Conservation (phyloP, 2,329 filamentous ascomycete genomes). For the Curvularia spicifera region DNA sequence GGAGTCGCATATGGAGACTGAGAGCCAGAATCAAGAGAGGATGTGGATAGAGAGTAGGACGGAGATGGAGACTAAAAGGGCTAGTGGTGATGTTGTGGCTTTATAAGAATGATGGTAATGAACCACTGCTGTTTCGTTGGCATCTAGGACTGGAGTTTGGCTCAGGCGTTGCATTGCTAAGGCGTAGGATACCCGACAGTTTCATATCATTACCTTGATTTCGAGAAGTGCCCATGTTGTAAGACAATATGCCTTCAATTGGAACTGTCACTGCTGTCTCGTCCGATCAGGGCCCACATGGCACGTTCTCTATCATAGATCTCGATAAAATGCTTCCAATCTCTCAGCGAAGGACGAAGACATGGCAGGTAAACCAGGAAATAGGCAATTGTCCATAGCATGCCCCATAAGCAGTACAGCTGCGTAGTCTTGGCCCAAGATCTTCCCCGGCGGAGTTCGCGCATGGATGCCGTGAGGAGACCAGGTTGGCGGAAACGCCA, state of each 20-base stretch:
- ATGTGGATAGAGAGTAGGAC: neutral
- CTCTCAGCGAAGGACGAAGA: too few species aligned
- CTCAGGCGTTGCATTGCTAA: neutral
- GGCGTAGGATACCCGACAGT: too few species aligned
- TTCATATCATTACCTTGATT: neutral
- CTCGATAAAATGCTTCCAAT: too few species aligned
- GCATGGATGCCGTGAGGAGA: neutral
- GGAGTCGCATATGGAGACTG: neutral
- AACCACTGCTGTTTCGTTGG: neutral
- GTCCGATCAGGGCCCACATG: neutral
- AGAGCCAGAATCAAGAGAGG: neutral
- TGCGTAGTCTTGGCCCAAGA: too few species aligned
- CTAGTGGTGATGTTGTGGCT: neutral
- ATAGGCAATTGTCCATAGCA: too few species aligned
- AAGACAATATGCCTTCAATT: neutral
- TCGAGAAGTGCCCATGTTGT: neutral
- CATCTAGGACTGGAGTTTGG: neutral
- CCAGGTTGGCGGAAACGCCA: neutral
- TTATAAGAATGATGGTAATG: neutral
- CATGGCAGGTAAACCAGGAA: too few species aligned
- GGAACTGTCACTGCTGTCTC: neutral
- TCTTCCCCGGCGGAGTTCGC: too few species aligned
- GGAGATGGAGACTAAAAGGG: neutral
- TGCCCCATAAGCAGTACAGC: too few species aligned
- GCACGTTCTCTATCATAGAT: too few species aligned